Evolutionary conservation across 306 rosid genomes (phyloP).

Genomic region (Cucurbita maxima): DNA sequence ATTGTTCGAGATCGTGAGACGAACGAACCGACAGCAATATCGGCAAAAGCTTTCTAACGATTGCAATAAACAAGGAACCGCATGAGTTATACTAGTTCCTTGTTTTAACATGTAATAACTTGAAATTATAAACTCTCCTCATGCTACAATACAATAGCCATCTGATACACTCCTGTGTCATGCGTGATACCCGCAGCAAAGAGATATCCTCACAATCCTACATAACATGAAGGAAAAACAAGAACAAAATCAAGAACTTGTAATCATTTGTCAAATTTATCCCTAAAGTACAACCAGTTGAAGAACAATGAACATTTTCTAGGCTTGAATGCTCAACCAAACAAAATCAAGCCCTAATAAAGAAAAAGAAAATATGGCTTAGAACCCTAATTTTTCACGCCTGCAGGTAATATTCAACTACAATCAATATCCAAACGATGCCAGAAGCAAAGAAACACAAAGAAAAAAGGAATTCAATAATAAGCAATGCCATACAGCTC

Average conservation of each 20-base stretch:
- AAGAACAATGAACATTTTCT: not conserved
- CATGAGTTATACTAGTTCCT: not conserved
- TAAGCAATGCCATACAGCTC: not conserved
- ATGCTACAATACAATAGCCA: not conserved
- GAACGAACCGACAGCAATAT: constrained; percentile 15
- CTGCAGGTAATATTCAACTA: not conserved
- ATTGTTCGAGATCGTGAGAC: constrained; percentile 17
- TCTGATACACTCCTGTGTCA: not conserved
- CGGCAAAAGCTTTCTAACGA: constrained; percentile 15
- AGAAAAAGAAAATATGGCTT: not conserved
- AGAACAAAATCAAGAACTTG: not conserved
- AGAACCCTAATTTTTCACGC: not conserved
- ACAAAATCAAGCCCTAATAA: not conserved
- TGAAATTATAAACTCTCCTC: not conserved
- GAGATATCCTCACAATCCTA: not conserved
- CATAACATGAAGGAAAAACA: not conserved
- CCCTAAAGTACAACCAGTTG: not conserved
- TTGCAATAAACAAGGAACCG: constrained; percentile 4
- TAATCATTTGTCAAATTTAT: not conserved
- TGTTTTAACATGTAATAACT: constrained; percentile 2
- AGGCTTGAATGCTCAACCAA: not conserved
- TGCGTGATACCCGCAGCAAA: not conserved
- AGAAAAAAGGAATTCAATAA: not conserved
- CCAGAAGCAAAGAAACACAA: not conserved
- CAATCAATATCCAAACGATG: not conserved